Percentiles rank a stretch among this genome's conserved stretches.
Evolutionary conservation across 2,329 filamentous ascomycete genomes (phyloP).

Genomic region (Exophiala sp.): DNA sequence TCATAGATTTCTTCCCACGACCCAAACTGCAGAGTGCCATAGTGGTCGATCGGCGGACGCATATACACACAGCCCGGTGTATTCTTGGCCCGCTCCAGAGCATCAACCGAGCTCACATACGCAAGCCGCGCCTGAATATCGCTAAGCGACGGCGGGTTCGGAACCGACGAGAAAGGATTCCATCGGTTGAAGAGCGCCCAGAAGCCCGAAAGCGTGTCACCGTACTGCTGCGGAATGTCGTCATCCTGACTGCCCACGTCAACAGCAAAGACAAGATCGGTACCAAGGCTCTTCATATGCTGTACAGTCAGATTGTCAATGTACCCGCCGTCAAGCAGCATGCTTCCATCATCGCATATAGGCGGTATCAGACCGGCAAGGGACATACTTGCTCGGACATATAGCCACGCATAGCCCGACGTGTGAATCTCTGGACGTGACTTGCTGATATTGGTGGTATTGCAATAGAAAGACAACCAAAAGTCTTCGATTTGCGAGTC

Average conservation of each 20-base stretch:
- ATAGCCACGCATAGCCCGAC: constrained; percentile 95
- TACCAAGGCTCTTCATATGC: constrained; percentile 93
- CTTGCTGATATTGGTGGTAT: constrained; percentile 98
- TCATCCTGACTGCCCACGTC: constrained; percentile 93
- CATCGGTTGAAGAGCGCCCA: constrained; percentile 95
- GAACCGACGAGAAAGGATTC: constrained; percentile 86
- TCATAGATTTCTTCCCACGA: constrained; percentile 97
- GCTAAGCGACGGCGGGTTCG: constrained; percentile 89
- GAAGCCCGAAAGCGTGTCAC: constrained; percentile 88
- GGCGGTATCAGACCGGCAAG: constrained; percentile 88
- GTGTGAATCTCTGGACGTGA: constrained; percentile 89
- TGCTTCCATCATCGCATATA: constrained; percentile 92
- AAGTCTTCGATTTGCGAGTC: constrained; percentile 98
- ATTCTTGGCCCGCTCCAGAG: constrained; percentile 86
- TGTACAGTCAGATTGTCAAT: constrained; percentile 95
- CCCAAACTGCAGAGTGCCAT: constrained; percentile 91
- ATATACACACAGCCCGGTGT: constrained; percentile 93
- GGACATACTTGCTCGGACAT: constrained; percentile 95
- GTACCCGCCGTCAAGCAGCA: constrained; percentile 95
- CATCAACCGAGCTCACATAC: constrained; percentile 92
- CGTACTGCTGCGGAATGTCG: constrained; percentile 84
- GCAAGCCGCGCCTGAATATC: constrained; percentile 94
- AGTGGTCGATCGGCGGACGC: constrained; percentile 88
- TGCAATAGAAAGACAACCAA: constrained; percentile 98
- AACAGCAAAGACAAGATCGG: constrained; percentile 90